These are phyloP conservation scores for Nidularia pulvinata DNA, from an alignment of 768 basidiomycete species.

Conservation along the genomic window DNA sequence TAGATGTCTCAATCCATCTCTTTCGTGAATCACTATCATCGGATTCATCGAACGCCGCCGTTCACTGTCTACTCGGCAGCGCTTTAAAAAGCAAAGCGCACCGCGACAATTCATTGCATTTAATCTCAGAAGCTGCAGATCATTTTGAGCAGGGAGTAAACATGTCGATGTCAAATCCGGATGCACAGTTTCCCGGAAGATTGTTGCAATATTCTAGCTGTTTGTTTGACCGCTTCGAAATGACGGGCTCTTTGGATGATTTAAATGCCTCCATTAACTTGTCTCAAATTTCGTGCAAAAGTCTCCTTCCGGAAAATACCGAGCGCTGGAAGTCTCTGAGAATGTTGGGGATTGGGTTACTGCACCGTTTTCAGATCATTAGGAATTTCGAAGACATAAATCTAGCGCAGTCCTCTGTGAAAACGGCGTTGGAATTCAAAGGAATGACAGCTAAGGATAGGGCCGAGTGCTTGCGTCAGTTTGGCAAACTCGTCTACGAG, in stretches of 20 bases:
- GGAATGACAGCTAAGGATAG: neutral
- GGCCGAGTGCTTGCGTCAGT: constrained; percentile 1
- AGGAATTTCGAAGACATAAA: constrained; percentile 6
- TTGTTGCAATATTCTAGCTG: neutral
- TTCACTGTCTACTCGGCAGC: constrained; percentile 3
- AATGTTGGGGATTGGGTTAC: constrained; percentile 1
- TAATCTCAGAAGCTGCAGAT: constrained; percentile 4
- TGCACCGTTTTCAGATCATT: constrained; percentile 2
- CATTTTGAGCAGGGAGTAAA: constrained; percentile 2
- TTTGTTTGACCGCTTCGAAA: constrained; percentile 3
- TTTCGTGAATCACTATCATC: constrained; percentile 1
- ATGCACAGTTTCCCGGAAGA: constrained; percentile 1
- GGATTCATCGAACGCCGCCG: neutral
- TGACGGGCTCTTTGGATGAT: neutral
- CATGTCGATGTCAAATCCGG: neutral
- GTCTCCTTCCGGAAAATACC: neutral
- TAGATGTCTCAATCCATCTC: neutral
- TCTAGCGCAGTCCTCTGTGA: constrained; percentile 2
- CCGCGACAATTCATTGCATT: neutral
- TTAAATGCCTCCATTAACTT: constrained; percentile 6
- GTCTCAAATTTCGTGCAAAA: neutral
- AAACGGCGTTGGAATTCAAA: constrained; percentile 2
- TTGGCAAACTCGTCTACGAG: constrained; percentile 5
- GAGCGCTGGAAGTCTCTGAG: constrained; percentile 6
- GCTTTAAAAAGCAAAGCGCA: constrained; percentile 5